Evolutionary conservation across 75 land plant genomes (phyloP).

Genomic region (Chamaecyparis obtusa): DNA sequence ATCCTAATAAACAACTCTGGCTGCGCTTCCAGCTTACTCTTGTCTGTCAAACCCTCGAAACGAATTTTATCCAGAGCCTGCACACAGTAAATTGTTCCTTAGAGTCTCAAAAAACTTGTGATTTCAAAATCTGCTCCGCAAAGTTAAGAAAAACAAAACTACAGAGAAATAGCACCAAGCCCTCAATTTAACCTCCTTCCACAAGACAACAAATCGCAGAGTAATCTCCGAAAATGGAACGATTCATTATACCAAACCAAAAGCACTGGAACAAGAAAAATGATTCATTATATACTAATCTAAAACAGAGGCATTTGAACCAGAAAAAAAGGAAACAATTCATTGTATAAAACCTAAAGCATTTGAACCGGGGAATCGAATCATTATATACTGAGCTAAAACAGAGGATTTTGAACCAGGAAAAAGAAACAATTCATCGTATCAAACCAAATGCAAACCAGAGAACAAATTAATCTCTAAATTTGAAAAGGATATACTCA

Average conservation of each 20-base stretch:
- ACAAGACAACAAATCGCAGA: not conserved
- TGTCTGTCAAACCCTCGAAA: conserved; percentile 68
- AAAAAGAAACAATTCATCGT: too few relatives aligned
- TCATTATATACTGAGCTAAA: not conserved
- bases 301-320: not conserved
- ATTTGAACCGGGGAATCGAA: too few relatives aligned
- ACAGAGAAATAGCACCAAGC: not conserved
- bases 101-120: not conserved
- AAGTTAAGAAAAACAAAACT: not conserved
- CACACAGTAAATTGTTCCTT: not conserved
- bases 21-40: conserved; percentile 67
- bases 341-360: too few relatives aligned
- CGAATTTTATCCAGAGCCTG: conserved; percentile 71
- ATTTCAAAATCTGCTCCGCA: not conserved
- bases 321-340: too few relatives aligned
- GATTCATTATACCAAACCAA: too few relatives aligned
- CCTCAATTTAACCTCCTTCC: not conserved
- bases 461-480: too few relatives aligned
- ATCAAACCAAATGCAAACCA: too few relatives aligned
- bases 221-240: not conserved
- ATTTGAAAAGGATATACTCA: conserved; percentile 11
- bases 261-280: too few relatives aligned
- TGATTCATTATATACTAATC: not conserved
- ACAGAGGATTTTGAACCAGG: not conserved
- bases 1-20: conserved; percentile 74